phyloP scores from a whole-genome alignment of 768 basidiomycete species.

The Xerocomellus dryophilus region DNA sequence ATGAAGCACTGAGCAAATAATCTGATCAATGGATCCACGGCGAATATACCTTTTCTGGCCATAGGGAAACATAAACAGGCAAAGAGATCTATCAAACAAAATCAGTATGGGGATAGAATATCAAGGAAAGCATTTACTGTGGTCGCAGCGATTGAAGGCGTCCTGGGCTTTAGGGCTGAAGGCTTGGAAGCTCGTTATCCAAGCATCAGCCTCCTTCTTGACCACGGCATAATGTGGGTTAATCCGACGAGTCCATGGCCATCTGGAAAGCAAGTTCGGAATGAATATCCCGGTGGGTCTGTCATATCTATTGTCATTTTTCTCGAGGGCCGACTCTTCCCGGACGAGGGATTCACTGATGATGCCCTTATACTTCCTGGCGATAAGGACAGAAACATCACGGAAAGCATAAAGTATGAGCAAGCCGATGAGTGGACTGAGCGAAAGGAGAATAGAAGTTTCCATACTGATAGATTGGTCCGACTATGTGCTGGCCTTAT shows the following conservation, averaged over 20 bases:
- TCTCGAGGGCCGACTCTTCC: no score
- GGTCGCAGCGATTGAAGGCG: conserved; percentile 12
- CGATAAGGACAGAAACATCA: no score
- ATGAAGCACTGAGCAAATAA: not conserved
- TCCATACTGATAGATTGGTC: no score
- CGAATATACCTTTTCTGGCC: conserved; percentile 8
- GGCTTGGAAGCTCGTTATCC: conserved; percentile 5
- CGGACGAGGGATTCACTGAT: no score
- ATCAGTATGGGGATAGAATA: not conserved
- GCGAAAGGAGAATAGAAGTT: no score
- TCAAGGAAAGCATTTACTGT: not conserved
- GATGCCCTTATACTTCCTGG: no score
- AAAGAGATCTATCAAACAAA: conserved; percentile 7
- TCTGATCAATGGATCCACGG: no score
- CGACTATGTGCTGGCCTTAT: no score
- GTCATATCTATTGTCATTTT: not conserved
- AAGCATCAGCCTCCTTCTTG: conserved; percentile 6
- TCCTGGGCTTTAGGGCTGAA: conserved; percentile 15
- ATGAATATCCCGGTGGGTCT: conserved; percentile 3
- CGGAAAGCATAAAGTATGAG: no score
- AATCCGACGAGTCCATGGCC: conserved; percentile 15
- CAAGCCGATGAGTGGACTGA: no score
- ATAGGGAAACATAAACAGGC: conserved; percentile 8
- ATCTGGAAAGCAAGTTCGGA: conserved; percentile 9
- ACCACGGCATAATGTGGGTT: conserved; percentile 1